These are phyloP conservation scores for Cladorrhinum sp. DNA, from an alignment of 2,329 filamentous ascomycete genomes.

Conservation along the genomic window DNA sequence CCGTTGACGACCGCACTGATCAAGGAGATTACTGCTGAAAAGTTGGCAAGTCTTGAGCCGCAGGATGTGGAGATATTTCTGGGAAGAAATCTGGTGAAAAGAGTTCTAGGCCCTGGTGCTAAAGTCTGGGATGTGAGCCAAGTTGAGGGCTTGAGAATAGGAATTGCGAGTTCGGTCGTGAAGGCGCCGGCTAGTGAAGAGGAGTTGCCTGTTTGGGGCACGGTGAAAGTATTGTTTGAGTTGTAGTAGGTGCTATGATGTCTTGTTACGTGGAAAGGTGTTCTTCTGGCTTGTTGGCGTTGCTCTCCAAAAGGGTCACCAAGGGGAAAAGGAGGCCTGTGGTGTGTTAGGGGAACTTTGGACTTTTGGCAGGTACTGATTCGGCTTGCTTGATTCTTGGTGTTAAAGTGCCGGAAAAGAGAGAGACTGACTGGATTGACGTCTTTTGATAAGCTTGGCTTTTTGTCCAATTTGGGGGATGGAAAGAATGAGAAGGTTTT, in stretches of 20 bases:
- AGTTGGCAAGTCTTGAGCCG: conserved; percentile 20
- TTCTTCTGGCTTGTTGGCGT: background rate
- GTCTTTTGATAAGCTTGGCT: background rate
- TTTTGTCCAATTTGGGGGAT: background rate
- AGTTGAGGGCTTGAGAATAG: conserved; percentile 16
- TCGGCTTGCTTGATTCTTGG: background rate
- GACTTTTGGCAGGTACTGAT: background rate
- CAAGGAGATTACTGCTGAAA: conserved; percentile 35
- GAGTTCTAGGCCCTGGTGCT: conserved; percentile 17
- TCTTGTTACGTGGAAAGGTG: background rate
- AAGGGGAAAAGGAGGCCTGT: background rate
- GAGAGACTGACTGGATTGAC: background rate
- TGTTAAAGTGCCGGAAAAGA: background rate
- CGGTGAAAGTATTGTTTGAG: conserved; percentile 23
- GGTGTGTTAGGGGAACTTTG: background rate
- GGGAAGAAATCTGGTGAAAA: conserved; percentile 14
- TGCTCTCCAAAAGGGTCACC: background rate
- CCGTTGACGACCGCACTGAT: conserved; percentile 51
- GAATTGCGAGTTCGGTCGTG: conserved; percentile 22
- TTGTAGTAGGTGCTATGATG: conserved; percentile 11
- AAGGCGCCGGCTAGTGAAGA: conserved; percentile 23
- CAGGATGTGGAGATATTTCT: conserved; percentile 22
- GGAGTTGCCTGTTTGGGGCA: conserved; percentile 25
- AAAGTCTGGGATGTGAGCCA: conserved; percentile 10
- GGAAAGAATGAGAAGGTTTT: background rate